These are phyloP conservation scores for Oxalis stricta DNA, from an alignment of 441 rosid species.

Conservation along the genomic window DNA sequence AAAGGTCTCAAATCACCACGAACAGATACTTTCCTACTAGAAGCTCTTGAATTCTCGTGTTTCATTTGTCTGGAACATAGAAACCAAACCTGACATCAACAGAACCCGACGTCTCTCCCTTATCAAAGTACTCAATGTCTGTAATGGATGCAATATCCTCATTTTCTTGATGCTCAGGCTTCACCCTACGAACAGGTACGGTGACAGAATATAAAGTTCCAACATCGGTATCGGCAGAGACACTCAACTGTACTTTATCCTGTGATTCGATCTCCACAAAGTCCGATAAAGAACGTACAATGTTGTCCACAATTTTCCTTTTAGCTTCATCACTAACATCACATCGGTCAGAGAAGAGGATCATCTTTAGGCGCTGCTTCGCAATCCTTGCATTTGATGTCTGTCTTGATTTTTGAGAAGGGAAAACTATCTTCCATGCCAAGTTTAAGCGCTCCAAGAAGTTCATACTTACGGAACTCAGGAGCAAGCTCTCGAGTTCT, in stretches of 20 bases:
- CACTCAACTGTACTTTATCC: constrained; percentile 89
- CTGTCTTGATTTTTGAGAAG: constrained; percentile 50
- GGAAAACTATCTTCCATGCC: constrained; percentile 94
- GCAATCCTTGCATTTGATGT: constrained; percentile 92
- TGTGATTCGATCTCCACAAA: constrained; percentile 97
- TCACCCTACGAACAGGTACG: constrained; percentile 85
- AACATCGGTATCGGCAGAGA: constrained; percentile 69
- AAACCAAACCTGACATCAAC: constrained; percentile 90
- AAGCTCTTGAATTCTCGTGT: constrained; percentile 2
- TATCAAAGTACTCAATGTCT: constrained; percentile 69
- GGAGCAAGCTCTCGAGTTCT: constrained; percentile 67
- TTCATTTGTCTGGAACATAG: constrained; percentile 59
- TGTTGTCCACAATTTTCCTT: constrained; percentile 71
- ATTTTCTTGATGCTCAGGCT: constrained; percentile 58
- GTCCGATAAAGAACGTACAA: constrained; percentile 73
- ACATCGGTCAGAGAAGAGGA: constrained; percentile 92
- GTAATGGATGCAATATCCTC: constrained; percentile 57
- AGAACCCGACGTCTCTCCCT: constrained; percentile 53
- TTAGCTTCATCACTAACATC: constrained; percentile 93
- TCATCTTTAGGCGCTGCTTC: constrained; percentile 91
- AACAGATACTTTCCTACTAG: not conserved
- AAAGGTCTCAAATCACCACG: not conserved
- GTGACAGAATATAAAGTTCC: constrained; percentile 93
- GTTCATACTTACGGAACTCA: constrained; percentile 62
- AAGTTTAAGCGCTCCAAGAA: constrained; percentile 74